A percentile compares a stretch with the other conserved stretches of the same genome.
Evolutionary conservation across 83 land plant species (phyloP).

Genomic region (Picea engelmannii): DNA sequence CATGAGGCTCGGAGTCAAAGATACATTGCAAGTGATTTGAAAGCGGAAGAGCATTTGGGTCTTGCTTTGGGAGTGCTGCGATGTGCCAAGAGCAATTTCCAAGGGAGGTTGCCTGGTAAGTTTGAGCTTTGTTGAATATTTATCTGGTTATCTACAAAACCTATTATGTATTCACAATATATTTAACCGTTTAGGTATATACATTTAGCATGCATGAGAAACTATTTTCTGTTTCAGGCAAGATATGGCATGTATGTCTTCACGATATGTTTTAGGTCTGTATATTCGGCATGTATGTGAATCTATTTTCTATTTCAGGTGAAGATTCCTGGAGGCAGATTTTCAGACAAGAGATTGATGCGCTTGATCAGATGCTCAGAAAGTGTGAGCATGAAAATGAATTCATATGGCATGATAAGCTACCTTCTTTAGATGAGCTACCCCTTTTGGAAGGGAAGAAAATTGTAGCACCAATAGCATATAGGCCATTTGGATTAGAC

Average conservation of each 20-base stretch:
- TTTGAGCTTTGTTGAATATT: no score
- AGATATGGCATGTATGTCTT: slow-evolving; percentile 17
- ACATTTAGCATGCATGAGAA: neutral
- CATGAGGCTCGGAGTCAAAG: slow-evolving; percentile 62
- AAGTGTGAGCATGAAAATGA: slow-evolving; percentile 74
- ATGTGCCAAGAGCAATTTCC: slow-evolving; percentile 37
- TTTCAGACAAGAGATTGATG: slow-evolving; percentile 50
- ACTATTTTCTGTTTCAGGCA: slow-evolving; percentile 30
- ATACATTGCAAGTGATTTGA: slow-evolving; percentile 55
- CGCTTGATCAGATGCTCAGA: slow-evolving; percentile 42
- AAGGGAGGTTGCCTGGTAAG: slow-evolving; percentile 43
- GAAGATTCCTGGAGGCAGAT: slow-evolving; percentile 55
- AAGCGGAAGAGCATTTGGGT: slow-evolving; percentile 45
- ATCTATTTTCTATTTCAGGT: slow-evolving; percentile 24
- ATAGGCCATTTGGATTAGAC: slow-evolving; percentile 52
- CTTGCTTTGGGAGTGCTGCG: slow-evolving; percentile 65
- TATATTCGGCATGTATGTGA: neutral
- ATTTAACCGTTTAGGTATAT: neutral
- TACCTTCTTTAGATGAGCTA: slow-evolving; percentile 48
- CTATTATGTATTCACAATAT: neutral
- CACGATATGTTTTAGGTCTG: neutral
- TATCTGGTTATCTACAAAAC: no score
- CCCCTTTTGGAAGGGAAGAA: slow-evolving; percentile 60
- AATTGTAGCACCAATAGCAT: slow-evolving; percentile 50
- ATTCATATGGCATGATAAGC: slow-evolving; percentile 68